phyloP scores from a whole-genome alignment of 1,284 basidiomycete genomes.

The Neotropicomus parvogracilis region DNA sequence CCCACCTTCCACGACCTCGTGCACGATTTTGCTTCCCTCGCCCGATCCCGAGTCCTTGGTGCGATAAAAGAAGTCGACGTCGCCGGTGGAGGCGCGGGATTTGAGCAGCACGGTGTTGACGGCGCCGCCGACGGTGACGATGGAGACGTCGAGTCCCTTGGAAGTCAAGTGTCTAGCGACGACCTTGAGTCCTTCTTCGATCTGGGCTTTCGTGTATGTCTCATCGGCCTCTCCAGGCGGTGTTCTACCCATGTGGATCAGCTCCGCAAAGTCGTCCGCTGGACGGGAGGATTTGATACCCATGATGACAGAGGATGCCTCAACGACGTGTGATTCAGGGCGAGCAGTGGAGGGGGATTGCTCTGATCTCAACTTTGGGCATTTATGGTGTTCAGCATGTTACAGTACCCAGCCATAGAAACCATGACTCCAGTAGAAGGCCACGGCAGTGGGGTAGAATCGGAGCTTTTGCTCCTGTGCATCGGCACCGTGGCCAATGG shows the following conservation, averaged over 20 bases:
- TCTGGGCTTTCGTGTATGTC: slow-evolving; percentile 5
- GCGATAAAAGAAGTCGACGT: slow-evolving; percentile 16
- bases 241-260: neutral
- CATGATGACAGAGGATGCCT: slow-evolving; percentile 1
- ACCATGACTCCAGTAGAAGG: too few relatives aligned
- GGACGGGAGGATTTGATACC: slow-evolving; percentile 1
- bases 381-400: neutral
- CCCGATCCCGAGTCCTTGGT: neutral
- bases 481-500: too few relatives aligned
- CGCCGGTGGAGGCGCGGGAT: slow-evolving; percentile 10
- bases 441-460: too few relatives aligned
- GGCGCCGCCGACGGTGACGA: slow-evolving; percentile 12
- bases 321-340: neutral
- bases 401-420: too few relatives aligned
- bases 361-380: neutral
- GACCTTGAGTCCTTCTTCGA: slow-evolving; percentile 6
- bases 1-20: slow-evolving; percentile 1
- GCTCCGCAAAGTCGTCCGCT: neutral
- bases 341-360: neutral
- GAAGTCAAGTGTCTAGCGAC: slow-evolving; percentile 4
- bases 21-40: neutral
- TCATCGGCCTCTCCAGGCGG: neutral
- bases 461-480: too few relatives aligned
- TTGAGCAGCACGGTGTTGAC: slow-evolving; percentile 10
- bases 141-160: slow-evolving; percentile 5